A percentile compares a stretch with the other conserved stretches of the same genome.
Evolutionary conservation across 2,329 filamentous ascomycete species (phyloP).

Genomic region (Fusarium setosum): DNA sequence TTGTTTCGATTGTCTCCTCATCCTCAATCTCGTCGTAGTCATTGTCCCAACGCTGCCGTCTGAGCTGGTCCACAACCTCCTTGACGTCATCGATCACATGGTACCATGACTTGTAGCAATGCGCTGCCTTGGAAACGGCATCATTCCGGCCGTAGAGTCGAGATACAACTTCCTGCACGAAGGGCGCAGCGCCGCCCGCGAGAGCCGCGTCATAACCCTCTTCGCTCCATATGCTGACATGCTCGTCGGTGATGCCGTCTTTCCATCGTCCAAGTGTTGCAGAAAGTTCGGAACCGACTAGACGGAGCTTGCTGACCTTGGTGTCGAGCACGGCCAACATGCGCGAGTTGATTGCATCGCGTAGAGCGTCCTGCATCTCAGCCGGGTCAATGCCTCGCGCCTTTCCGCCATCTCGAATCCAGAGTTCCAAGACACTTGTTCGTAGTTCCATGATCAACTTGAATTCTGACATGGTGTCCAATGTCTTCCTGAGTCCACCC

Average conservation of each 20-base stretch:
- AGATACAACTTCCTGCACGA: slow-evolving; percentile 76
- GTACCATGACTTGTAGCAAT: slow-evolving; percentile 78
- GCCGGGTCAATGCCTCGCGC: slow-evolving; percentile 75
- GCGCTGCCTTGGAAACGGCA: slow-evolving; percentile 70
- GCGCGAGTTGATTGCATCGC: slow-evolving; percentile 75
- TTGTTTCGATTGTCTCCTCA: slow-evolving; percentile 74
- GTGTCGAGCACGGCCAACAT: slow-evolving; percentile 71
- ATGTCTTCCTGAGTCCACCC: slow-evolving; percentile 68
- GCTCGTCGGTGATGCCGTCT: slow-evolving; percentile 60
- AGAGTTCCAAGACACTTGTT: slow-evolving; percentile 76
- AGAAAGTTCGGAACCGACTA: slow-evolving; percentile 73
- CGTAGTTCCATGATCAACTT: slow-evolving; percentile 76
- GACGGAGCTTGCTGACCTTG: slow-evolving; percentile 72
- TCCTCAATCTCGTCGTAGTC: slow-evolving; percentile 80
- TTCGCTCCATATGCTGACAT: slow-evolving; percentile 74
- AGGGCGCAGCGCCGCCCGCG: slow-evolving; percentile 70
- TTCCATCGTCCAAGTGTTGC: slow-evolving; percentile 71
- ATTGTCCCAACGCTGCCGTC: slow-evolving; percentile 79
- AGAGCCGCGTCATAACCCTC: slow-evolving; percentile 74
- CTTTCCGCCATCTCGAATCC: slow-evolving; percentile 76
- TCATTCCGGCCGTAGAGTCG: slow-evolving; percentile 79
- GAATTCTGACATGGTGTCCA: slow-evolving; percentile 73
- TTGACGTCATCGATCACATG: slow-evolving; percentile 76
- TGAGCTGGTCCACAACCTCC: slow-evolving; percentile 72
- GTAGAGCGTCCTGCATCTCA: slow-evolving; percentile 75